Conservation (phyloP, 2,329 filamentous ascomycete species). For the Pestalotiopsis fici region DNA sequence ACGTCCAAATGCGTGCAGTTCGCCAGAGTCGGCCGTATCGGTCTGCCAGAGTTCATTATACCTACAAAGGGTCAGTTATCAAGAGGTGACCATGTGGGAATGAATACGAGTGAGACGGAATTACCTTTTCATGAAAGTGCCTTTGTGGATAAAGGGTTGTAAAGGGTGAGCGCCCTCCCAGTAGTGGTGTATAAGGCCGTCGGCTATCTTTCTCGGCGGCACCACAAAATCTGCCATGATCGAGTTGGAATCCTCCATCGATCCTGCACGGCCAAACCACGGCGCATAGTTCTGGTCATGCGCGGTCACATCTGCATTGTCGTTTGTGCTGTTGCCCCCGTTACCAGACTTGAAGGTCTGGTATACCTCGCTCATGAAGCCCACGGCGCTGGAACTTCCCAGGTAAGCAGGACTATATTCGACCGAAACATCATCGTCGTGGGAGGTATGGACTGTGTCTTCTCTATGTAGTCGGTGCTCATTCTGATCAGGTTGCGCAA, state of each 20-base stretch:
- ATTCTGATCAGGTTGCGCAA: background rate
- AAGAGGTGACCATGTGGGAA: background rate
- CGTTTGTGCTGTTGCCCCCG: background rate
- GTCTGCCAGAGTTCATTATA: background rate
- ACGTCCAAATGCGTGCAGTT: background rate
- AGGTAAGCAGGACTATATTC: background rate
- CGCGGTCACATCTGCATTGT: background rate
- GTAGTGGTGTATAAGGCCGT: background rate
- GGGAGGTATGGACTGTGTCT: background rate
- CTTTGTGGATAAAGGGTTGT: background rate
- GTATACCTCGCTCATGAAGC: background rate
- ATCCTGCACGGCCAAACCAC: background rate
- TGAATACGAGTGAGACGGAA: rapidly evolving
- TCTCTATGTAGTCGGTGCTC: background rate
- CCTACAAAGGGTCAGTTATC: background rate
- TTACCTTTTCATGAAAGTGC: background rate
- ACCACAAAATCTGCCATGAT: background rate
- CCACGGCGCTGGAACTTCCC: background rate
- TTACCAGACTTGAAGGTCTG: background rate
- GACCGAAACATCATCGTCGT: background rate
- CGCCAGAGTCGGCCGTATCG: background rate
- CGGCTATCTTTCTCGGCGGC: background rate
- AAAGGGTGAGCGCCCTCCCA: background rate
- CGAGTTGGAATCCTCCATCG: background rate
- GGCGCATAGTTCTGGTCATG: background rate